A percentile compares a stretch with the other conserved stretches of the same genome.
These are phyloP conservation scores for Solanum lycopersicoides DNA, from an alignment of 257 asterid species.

Conservation along the genomic window DNA sequence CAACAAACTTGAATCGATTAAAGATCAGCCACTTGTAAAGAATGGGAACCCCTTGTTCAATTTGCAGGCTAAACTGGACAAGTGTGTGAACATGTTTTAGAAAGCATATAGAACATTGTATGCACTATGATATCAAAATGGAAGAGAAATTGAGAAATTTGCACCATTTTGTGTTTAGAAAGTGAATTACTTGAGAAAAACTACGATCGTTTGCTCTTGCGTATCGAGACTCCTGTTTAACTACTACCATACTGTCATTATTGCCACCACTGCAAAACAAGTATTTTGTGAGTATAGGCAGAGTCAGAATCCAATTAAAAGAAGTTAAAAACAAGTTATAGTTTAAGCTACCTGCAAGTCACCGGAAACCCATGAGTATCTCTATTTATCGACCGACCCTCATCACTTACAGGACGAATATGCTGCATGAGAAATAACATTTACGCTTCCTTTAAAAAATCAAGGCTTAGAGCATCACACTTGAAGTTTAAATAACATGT, in stretches of 20 bases:
- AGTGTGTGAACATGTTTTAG: slow-evolving; percentile 1
- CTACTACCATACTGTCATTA: slow-evolving; percentile 84
- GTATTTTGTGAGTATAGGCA: background rate
- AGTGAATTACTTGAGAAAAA: slow-evolving; percentile 65
- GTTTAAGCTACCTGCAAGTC: slow-evolving; percentile 70
- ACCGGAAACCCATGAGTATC: slow-evolving; percentile 91
- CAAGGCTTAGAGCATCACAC: background rate
- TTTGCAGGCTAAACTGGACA: slow-evolving; percentile 79
- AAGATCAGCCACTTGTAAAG: slow-evolving; percentile 87
- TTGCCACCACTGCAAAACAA: slow-evolving; percentile 63
- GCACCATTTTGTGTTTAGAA: background rate
- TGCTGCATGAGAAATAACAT: slow-evolving; percentile 40
- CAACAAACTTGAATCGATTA: slow-evolving; percentile 82
- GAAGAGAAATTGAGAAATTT: background rate
- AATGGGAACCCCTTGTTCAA: slow-evolving; percentile 96
- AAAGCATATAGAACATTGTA: background rate
- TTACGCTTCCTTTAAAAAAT: background rate
- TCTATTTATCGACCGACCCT: slow-evolving; percentile 69
- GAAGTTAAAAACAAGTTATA: background rate
- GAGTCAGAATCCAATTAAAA: background rate
- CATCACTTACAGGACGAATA: slow-evolving; percentile 70
- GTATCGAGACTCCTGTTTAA: slow-evolving; percentile 86
- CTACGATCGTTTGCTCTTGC: slow-evolving; percentile 67
- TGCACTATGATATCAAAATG: background rate
- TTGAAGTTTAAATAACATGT: background rate